A percentile compares a stretch with the other conserved stretches of the same genome.
phyloP scores from a whole-genome alignment of 83 land plant genomes.

The Thuja plicata region DNA sequence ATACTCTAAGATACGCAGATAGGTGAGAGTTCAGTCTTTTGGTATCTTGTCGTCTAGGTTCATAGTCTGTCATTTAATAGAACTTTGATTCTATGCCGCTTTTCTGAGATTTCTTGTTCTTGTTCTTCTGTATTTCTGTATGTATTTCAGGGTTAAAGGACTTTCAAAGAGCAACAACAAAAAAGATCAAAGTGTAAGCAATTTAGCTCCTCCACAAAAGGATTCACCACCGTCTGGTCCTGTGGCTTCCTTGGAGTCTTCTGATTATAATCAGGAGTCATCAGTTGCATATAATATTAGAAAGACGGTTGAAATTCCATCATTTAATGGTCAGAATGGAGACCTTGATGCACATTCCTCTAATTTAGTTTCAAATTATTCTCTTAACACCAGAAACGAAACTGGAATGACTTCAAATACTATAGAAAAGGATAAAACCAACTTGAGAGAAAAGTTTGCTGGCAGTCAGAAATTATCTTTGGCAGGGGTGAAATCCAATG shows the following conservation, averaged over 20 bases:
- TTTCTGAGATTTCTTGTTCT: too few species aligned
- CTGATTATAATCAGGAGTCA: constrained; percentile 36
- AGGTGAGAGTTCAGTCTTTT: constrained; percentile 45
- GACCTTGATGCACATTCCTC: constrained; percentile 36
- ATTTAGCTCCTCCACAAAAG: constrained; percentile 20
- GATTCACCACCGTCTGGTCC: constrained; percentile 41
- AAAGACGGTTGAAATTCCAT: constrained; percentile 28
- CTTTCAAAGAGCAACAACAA: constrained; percentile 72
- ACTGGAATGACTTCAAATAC: constrained; percentile 21
- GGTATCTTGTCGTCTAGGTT: neutral
- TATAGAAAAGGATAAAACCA: constrained; percentile 45
- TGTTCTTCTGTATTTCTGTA: neutral
- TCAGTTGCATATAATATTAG: constrained; percentile 32
- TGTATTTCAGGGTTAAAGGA: constrained; percentile 61
- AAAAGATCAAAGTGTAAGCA: constrained; percentile 42
- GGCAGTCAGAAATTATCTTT: constrained; percentile 23
- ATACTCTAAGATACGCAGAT: constrained; percentile 98
- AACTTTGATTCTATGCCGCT: neutral
- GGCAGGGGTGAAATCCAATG: constrained; percentile 26
- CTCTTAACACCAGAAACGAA: constrained; percentile 36
- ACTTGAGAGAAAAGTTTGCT: constrained; percentile 26
- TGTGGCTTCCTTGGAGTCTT: constrained; percentile 26
- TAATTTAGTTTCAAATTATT: constrained; percentile 20
- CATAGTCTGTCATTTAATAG: neutral
- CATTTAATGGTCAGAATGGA: constrained; percentile 20